Base-by-base conservation (phyloP, 345 rosid species). In the Melaleuca alternifolia region DNA sequence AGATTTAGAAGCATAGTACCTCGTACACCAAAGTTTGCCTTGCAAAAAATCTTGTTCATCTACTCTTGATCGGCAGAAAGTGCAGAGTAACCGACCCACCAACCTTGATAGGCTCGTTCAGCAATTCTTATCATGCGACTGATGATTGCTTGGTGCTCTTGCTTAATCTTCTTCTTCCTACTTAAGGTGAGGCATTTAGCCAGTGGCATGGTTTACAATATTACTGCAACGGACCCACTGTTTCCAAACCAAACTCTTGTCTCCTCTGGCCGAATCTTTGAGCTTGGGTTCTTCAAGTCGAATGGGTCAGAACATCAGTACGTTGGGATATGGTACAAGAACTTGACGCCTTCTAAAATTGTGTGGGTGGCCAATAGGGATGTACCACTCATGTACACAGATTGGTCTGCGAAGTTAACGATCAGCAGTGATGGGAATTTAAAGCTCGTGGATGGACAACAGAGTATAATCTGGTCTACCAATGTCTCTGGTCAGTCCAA, bases 281-380 rank as follows among this genome's bases (percentile, higher is more conserved):
- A 86, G 28, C 82, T 86, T 23, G 88, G 88, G 20, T 86, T 86
- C 85, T 86, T 86, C 54, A 28, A 16, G 26, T 83, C 82, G 4
- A 83, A 48, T 56, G 85, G 85, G 41, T 86, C 88, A 57, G 54
- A 53, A n/a, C 59, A 61, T 30, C 82, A 11, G 26, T 86, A 82
- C 33, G 48, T 83, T 18, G 85, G 88, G 41, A 4, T 51, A 51
- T 51, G 88, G 85, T 86, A 82, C 61, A 50, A 28, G 59, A 62
- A 59, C 33, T 13, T 28, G 20, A 3, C 26, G 50, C 88, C 85
- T 50, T 20, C 37, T 9, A 88, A 89, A 24, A 76, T 88, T 54
- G 91, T 92, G 3, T 92, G 93, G 92, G 92, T 92, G 14, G 93
- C 93, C 50, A 91, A 92, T 85, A 85, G 91, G 82, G 89, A 91